Percentiles rank a stretch among this genome's conserved stretches.
Conservation (phyloP, 495 filamentous ascomycete genomes). For the Filosporella fistucella region DNA sequence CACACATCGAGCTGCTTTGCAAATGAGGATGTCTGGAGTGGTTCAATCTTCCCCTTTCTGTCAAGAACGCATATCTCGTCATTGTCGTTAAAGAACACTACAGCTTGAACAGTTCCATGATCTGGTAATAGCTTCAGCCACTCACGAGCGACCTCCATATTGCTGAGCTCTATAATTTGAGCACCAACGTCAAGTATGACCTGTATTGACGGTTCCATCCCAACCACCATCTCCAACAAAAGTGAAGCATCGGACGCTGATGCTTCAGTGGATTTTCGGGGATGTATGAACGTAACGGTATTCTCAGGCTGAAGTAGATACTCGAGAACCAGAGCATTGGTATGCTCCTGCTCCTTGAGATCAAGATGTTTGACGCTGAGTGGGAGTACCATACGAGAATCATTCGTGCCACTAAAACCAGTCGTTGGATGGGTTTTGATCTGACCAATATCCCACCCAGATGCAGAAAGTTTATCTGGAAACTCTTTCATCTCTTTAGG, state of each 20-base stretch:
- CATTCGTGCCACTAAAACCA: slow-evolving; percentile 73
- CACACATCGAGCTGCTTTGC: slow-evolving; percentile 53
- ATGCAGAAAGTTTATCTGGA: slow-evolving; percentile 58
- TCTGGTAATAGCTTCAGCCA: slow-evolving; percentile 36
- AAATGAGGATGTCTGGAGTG: slow-evolving; percentile 57
- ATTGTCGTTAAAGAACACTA: slow-evolving; percentile 47
- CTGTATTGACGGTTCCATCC: slow-evolving; percentile 33
- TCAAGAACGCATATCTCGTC: slow-evolving; percentile 44
- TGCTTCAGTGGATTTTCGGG: slow-evolving; percentile 6
- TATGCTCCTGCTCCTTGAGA: slow-evolving; percentile 49
- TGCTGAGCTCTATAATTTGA: slow-evolving; percentile 62
- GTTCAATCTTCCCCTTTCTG: slow-evolving; percentile 38
- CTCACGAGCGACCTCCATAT: slow-evolving; percentile 42
- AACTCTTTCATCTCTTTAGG: slow-evolving; percentile 62
- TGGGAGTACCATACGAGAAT: slow-evolving; percentile 54
- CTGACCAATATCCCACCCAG: slow-evolving; percentile 64
- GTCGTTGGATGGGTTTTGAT: slow-evolving; percentile 44
- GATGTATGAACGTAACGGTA: slow-evolving; percentile 28
- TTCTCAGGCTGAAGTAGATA: slow-evolving; percentile 56
- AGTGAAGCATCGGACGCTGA: slow-evolving; percentile 29
- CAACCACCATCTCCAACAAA: slow-evolving; percentile 41
- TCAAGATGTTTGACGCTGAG: slow-evolving; percentile 51
- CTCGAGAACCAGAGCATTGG: slow-evolving; percentile 59
- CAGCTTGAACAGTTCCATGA: slow-evolving; percentile 34
- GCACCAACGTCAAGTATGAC: slow-evolving; percentile 75